Base-by-base conservation (phyloP, 768 basidiomycete species). In the Amanita rimosa region DNA sequence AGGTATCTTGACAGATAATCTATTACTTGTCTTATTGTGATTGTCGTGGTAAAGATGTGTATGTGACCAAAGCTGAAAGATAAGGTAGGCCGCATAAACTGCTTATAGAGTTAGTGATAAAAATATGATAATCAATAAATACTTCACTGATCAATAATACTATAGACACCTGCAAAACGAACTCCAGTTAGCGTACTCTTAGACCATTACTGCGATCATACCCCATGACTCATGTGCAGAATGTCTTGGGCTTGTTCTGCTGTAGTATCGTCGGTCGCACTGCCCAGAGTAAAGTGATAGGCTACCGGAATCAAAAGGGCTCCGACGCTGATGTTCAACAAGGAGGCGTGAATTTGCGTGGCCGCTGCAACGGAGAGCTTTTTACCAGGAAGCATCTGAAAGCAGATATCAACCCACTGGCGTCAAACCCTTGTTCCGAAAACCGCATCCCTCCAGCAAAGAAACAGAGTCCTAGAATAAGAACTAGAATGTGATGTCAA, bases 391-490 rank as follows among this genome's bases (percentile, higher is more conserved):
- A 43, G 9, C 6, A 13, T 19, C 4, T 17, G 31, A 0, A 52
- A 7, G 2, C 46, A 42, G 2, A 31, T 17, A 11, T 7, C 10
- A 24, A 39, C 79, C 47, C 56, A 88, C 86, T 80, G 3, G 71
- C 61, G 52, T 85, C 80, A 52, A 88, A 88, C 1, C 76, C 83
- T 62, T 90, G 88, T 58, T 90, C 85, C 2, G 83, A 79, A 54
- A 82, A 90, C 11, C 76, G 73, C 53, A 81, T 57, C 0, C 87
- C 87, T 11, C 88, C 87, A 0, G 86, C 88, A 53, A 91, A 84
- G 64, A 90, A 87, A 55, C 85, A 87, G 63, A 91, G 77, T 14
- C 89, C 89, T 9, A 91, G 74, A 14, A 92, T 87, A 35, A 93
- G 76, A 1, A 93, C 86, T 89, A 16, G 16, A 42, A 41, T 31